Evolutionary conservation across 179 eudicot species (phyloP), one percentile per base, ranked within the genome.

Genomic region (Corrigiola litoralis): DNA sequence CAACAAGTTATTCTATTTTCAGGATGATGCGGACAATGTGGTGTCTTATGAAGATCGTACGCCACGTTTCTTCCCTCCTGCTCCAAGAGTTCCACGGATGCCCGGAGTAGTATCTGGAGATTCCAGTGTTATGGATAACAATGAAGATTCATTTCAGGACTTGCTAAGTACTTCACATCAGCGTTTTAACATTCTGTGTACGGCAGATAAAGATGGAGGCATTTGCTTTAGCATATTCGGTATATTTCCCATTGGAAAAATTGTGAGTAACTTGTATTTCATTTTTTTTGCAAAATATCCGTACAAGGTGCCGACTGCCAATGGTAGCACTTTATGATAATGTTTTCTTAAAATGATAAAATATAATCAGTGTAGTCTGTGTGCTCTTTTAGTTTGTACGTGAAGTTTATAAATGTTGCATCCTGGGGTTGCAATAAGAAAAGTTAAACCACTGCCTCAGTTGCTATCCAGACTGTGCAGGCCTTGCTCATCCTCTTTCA

Each of bases 181-280:
- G 67, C 82, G 80, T 9, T 91, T 90, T 68, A 88, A 88, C 75
- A 85, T 94, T 69, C 74, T 94, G 53, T 91, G 95, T 77, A 90
- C 97, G 71, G 97, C 88, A 58, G 99, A 91, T 71, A 82, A 66
- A 75, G 88, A 85, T 67, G 99, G 99, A 67, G 81, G 76, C 71
- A 79, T 94, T 63, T 85, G 94, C 79, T 91, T 94, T 72, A 86
- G 84, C 72, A 86, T 94, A 81, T 94, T 94, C 75, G 99, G 99
- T 76, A 86, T 94, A 80, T 91, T 94, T 72, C 86, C 96, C 29
- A 80, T 91, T 50, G 99, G 96, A 72, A 88, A 81, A 85, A 76
- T 91, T 74, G 99, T 94, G 84, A 94, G 99, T 91, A 67, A 47
- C 67, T 70, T 61, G 13, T 33, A 20, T 9, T 20, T 25, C 14